Conservation (phyloP, 2,329 filamentous ascomycete species). For the Coniochaeta sp. region DNA sequence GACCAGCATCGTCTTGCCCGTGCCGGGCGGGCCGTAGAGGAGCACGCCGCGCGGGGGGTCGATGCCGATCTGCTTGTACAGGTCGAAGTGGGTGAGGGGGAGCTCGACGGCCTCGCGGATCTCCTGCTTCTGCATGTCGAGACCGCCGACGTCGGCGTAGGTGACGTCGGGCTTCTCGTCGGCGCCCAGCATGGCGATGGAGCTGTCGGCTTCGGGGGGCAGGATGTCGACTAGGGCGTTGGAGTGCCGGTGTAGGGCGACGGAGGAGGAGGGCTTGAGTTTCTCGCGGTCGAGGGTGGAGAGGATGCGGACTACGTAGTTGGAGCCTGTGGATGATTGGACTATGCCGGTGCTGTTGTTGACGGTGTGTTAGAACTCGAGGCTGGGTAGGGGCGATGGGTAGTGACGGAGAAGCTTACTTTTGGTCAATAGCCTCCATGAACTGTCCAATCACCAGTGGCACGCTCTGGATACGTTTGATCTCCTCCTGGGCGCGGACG, state of each 20-base stretch:
- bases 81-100: conserved; percentile 92
- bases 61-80: conserved; percentile 99
- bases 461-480: conserved; percentile 98
- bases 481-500: conserved; percentile 95
- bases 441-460: conserved; percentile 98
- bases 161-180: conserved; percentile 98
- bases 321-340: conserved; percentile 94
- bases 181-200: conserved; percentile 93
- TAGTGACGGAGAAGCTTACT: conserved; percentile 46
- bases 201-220: conserved; percentile 96
- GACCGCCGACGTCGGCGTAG: conserved; percentile 92
- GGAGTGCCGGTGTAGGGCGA: conserved; percentile 94
- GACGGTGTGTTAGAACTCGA: background rate
- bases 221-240: conserved; percentile 98
- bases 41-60: conserved; percentile 94
- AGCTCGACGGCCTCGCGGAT: conserved; percentile 97
- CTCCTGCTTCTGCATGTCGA: conserved; percentile 99
- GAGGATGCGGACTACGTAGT: conserved; percentile 97
- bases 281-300: conserved; percentile 97
- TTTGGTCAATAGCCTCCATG: conserved; percentile 99
- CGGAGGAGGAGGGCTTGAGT: conserved; percentile 94
- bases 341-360: conserved; percentile 87
- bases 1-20: conserved; percentile 94
- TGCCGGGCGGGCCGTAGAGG: conserved; percentile 91
- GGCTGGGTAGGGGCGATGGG: background rate